These are phyloP conservation scores for Calonectria fujianensis DNA, from an alignment of 2,329 filamentous ascomycete species.

Conservation along the genomic window DNA sequence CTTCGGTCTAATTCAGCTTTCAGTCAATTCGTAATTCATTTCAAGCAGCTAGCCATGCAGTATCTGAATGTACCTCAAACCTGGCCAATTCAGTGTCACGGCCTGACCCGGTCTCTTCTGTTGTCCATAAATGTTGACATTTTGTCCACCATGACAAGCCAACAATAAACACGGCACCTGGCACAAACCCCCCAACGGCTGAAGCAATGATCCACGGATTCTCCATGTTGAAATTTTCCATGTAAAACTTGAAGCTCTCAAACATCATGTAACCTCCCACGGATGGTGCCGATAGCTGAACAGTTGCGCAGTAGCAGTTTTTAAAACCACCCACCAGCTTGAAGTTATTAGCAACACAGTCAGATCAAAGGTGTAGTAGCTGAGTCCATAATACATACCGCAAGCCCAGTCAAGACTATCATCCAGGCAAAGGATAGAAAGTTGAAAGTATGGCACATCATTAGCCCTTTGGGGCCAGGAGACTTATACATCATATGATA, in stretches of 20 bases:
- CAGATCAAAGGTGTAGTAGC: no score
- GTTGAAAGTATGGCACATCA: background rate
- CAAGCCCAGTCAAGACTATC: background rate
- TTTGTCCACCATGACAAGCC: background rate
- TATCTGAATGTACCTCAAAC: background rate
- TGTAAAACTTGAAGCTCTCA: background rate
- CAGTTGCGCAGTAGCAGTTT: background rate
- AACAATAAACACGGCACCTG: background rate
- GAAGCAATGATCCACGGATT: slow-evolving; percentile 6
- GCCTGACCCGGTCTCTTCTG: background rate
- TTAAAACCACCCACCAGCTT: slow-evolving; percentile 9
- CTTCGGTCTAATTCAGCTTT: background rate
- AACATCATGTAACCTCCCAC: slow-evolving; percentile 14
- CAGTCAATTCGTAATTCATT: background rate
- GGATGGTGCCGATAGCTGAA: background rate
- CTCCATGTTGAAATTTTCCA: background rate
- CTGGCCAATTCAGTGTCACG: background rate
- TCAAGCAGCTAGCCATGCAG: background rate
- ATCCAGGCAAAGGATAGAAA: background rate
- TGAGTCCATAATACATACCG: background rate
- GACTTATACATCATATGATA: background rate
- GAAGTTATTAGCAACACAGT: background rate
- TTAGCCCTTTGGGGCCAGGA: background rate
- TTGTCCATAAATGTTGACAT: background rate
- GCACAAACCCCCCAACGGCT: background rate